Percentiles rank a stretch among this genome's conserved stretches.
Conservation (phyloP, 108 stramenopile species). For the Schizochytrium sp. region DNA sequence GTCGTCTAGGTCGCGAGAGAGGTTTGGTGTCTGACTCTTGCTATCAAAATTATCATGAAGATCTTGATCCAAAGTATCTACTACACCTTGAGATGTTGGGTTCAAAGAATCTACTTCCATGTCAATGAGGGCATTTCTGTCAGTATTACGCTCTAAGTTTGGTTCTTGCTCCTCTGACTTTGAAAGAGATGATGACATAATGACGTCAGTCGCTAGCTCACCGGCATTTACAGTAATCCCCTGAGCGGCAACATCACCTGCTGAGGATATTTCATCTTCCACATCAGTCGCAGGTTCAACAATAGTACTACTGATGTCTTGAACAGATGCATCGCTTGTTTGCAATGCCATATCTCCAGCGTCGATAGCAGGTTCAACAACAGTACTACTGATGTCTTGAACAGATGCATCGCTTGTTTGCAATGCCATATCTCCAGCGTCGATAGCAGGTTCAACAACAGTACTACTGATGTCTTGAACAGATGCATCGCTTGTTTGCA, state of each 20-base stretch:
- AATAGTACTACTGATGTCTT: not conserved
- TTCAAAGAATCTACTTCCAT: too few relatives aligned
- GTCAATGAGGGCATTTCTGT: too few relatives aligned
- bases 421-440: not conserved
- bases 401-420: not conserved
- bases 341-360: not conserved
- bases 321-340: not conserved
- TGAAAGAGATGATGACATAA: too few relatives aligned
- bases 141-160: too few relatives aligned
- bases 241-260: not conserved
- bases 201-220: too few relatives aligned
- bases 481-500: not conserved
- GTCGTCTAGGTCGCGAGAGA: too few relatives aligned
- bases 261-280: not conserved
- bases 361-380: not conserved
- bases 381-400: not conserved
- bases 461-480: not conserved
- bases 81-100: too few relatives aligned
- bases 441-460: not conserved
- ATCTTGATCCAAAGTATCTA: too few relatives aligned
- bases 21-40: too few relatives aligned
- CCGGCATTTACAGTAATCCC: not conserved
- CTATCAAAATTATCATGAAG: too few relatives aligned
- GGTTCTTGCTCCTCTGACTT: too few relatives aligned
- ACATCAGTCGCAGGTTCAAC: not conserved